Conservation (phyloP, 345 rosid genomes). For the Dovyalis caffra region DNA sequence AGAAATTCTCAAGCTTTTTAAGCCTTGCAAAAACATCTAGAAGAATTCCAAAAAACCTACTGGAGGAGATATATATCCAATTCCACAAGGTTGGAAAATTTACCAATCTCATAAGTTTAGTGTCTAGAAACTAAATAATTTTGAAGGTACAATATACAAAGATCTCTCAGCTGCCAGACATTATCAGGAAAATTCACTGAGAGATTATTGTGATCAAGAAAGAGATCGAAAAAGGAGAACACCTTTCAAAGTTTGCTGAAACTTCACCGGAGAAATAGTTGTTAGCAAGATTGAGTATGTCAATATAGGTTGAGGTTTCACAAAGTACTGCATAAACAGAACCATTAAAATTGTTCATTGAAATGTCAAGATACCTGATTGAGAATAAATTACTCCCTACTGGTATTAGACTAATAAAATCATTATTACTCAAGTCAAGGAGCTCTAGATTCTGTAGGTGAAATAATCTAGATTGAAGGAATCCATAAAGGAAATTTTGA, state of each 20-base stretch:
- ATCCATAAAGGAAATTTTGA: slow-evolving; percentile 16
- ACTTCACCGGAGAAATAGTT: slow-evolving; percentile 29
- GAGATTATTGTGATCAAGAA: slow-evolving; percentile 26
- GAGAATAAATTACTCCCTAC: slow-evolving; percentile 3
- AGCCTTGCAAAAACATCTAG: slow-evolving; percentile 33
- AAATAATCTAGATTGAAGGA: slow-evolving; percentile 19
- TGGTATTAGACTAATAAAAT: slow-evolving; percentile 18
- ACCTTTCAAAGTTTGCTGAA: slow-evolving; percentile 17
- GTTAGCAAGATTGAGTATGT: slow-evolving; percentile 18
- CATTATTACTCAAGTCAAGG: slow-evolving; percentile 30
- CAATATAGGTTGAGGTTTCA: slow-evolving; percentile 15
- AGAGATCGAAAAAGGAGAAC: slow-evolving; percentile 29
- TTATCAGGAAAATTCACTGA: slow-evolving; percentile 25
- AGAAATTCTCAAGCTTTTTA: slow-evolving; percentile 24
- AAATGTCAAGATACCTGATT: slow-evolving; percentile 24
- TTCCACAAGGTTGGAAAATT: slow-evolving; percentile 26
- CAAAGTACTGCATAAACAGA: slow-evolving; percentile 14
- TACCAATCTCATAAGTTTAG: slow-evolving; percentile 13
- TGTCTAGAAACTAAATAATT: slow-evolving; percentile 25
- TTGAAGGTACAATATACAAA: slow-evolving; percentile 21
- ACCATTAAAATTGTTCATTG: slow-evolving; percentile 23
- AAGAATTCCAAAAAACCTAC: slow-evolving; percentile 25
- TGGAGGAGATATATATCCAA: slow-evolving; percentile 32
- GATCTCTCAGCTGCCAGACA: slow-evolving; percentile 24
- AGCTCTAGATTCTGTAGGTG: slow-evolving; percentile 25